Evolutionary conservation across 2,329 filamentous ascomycete genomes (phyloP).

Genomic region (Tympanopsis confertula): DNA sequence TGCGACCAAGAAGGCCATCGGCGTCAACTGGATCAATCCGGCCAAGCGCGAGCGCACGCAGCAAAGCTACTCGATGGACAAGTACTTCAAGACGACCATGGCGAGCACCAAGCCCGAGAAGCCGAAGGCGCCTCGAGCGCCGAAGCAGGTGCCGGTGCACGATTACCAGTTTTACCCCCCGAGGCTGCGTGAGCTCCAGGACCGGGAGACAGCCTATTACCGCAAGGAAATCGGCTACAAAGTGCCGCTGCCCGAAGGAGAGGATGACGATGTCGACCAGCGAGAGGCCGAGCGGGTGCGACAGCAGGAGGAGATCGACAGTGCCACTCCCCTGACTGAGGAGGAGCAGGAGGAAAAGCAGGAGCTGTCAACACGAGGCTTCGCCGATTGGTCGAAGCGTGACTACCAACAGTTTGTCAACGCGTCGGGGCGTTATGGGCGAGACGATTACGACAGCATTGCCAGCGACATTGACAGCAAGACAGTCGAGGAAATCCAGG

Average conservation of each 20-base stretch:
- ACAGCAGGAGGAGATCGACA: slow-evolving; percentile 87
- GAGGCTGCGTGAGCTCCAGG: slow-evolving; percentile 75
- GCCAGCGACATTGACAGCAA: slow-evolving; percentile 87
- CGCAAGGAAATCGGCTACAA: slow-evolving; percentile 96
- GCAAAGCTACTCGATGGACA: slow-evolving; percentile 95
- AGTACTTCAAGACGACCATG: slow-evolving; percentile 90
- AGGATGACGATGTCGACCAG: slow-evolving; percentile 44
- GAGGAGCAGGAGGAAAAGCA: slow-evolving; percentile 83
- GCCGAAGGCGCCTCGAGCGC: slow-evolving; percentile 76
- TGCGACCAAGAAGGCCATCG: slow-evolving; percentile 84
- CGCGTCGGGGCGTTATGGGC: slow-evolving; percentile 83
- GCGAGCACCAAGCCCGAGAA: slow-evolving; percentile 66
- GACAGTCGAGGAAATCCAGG: slow-evolving; percentile 69
- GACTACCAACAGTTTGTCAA: slow-evolving; percentile 99
- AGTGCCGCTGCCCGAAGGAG: slow-evolving; percentile 64
- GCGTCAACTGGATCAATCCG: slow-evolving; percentile 93
- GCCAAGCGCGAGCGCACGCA: slow-evolving; percentile 97
- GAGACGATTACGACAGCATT: slow-evolving; percentile 74
- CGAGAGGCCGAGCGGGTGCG: slow-evolving; percentile 78
- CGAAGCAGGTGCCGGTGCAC: slow-evolving; percentile 82
- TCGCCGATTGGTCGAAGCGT: slow-evolving; percentile 87
- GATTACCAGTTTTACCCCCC: slow-evolving; percentile 96
- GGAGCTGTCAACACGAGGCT: slow-evolving; percentile 69
- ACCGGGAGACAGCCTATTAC: slow-evolving; percentile 90
- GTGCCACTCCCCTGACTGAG: slow-evolving; percentile 76